Evolutionary conservation across 176 grass and related monocot genomes (phyloP), one percentile per base, ranked within the genome.

Genomic region (Guadua angustifolia): DNA sequence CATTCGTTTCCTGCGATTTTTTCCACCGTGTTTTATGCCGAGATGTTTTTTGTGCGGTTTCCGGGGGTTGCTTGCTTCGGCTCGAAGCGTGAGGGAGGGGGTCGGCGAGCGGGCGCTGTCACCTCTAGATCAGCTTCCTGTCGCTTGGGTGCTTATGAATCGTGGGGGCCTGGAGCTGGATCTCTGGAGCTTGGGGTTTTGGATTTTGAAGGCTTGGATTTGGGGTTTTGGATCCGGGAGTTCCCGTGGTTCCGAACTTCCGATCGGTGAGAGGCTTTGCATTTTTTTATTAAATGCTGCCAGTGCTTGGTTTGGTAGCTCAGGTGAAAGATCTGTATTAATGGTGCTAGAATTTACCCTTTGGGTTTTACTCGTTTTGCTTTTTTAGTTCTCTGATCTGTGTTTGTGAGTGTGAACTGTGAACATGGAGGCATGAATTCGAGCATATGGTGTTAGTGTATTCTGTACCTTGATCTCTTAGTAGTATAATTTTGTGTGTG

Each of bases 181-280:
- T 92, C 95, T 95, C 81, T 62, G 29, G 75, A 21, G 66, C 46
- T 81, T 56, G 71, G 73, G 58, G 66, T 71, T 90, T 89, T 79
- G 5, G 35, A 42, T 75, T 60, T 21, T 68, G 40, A 26, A 70
- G 57, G 77, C 36, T 78, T 25, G 73, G 66, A 65, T 84, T 89
- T 91, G 63, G 32, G 57, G 66, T 78, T 84, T 46, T 68, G 85
- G 83, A 88, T 86, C 87, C 78, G 53, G 87, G 76, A 47, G 68
- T n/a, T 40, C 24, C 52, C 33, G 50, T 56, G 64, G 29, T 36
- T 75, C 69, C 55, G 38, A 55, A 24, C 46, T 83, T 66, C 32
- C 44, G 51, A 56, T 84, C 44, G 9, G 85, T 55, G 33, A 2
- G 26, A 77, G 38, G 21, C 60, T 11, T 25, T 1, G 21, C 26